Evolutionary conservation across 192 early-diverging fungal species (phyloP).

Genomic region (Paraglomus occultum): DNA sequence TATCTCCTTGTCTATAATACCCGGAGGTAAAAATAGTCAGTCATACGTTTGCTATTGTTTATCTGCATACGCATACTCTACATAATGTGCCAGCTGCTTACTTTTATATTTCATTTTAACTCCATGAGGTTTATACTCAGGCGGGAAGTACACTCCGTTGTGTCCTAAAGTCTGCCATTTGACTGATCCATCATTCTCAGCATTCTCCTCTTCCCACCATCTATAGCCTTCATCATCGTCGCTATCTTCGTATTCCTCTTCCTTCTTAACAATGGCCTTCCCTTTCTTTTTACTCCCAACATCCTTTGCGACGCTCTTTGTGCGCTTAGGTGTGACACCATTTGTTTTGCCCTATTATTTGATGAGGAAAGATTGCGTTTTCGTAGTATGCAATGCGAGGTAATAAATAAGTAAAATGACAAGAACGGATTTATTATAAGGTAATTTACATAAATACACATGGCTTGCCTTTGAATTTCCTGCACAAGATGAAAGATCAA

Average conservation of each 20-base stretch:
- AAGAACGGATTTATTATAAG: no score
- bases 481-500: no score
- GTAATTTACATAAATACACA: no score
- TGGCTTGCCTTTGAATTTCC: no score
- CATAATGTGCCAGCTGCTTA: slow-evolving; percentile 28
- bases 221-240: slow-evolving; percentile 64
- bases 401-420: not conserved
- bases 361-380: not conserved
- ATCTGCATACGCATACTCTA: not conserved
- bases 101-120: slow-evolving; percentile 88
- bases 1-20: slow-evolving; percentile 43
- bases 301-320: not conserved
- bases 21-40: not conserved
- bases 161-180: slow-evolving; percentile 92
- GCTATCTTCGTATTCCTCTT: slow-evolving; percentile 37
- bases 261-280: slow-evolving; percentile 28
- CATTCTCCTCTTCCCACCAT: slow-evolving; percentile 69
- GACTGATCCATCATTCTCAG: slow-evolving; percentile 51
- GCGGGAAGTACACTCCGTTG: slow-evolving; percentile 87
- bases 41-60: not conserved
- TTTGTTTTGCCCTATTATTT: slow-evolving; percentile 16
- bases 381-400: not conserved
- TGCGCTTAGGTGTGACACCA: slow-evolving; percentile 12
- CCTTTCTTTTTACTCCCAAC: slow-evolving; percentile 27
- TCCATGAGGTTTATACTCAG: slow-evolving; percentile 85